A percentile compares a stretch with the other conserved stretches of the same genome.
Evolutionary conservation across 2,329 filamentous ascomycete species (phyloP).

Genomic region (Neofusicoccum ribis): DNA sequence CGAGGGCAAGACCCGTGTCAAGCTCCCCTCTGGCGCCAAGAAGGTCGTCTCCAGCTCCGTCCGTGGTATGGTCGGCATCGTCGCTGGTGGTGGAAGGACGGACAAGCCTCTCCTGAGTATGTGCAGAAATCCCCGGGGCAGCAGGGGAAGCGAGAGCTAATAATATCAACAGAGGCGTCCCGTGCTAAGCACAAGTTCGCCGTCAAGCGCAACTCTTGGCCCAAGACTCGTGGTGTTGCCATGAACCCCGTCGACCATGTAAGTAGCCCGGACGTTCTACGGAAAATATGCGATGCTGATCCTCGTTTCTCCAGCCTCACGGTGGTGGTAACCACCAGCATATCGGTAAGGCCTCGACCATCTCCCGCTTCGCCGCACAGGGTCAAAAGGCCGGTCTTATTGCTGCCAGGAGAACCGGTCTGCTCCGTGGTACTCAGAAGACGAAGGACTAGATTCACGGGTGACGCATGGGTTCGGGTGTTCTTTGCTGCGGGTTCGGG

Average conservation of each 20-base stretch:
- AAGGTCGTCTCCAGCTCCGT: conserved; percentile 92
- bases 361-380: conserved; percentile 94
- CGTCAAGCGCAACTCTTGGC: conserved; percentile 99
- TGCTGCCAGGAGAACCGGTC: conserved; percentile 98
- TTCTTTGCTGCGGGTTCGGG: conserved; percentile 22
- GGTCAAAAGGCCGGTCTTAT: conserved; percentile 99
- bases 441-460: conserved; percentile 71
- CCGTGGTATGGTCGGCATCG: conserved; percentile 99
- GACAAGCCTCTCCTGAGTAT: conserved; percentile 97
- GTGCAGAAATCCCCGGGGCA: conserved; percentile 34
- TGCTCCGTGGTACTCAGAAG: conserved; percentile 99
- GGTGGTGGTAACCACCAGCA: conserved; percentile 98
- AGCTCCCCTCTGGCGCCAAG: conserved; percentile 98
- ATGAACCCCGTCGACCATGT: conserved; percentile 99
- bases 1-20: conserved; percentile 99
- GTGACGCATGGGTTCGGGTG: conserved; percentile 24
- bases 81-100: conserved; percentile 98
- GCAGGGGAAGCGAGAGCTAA: conserved; percentile 40
- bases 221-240: conserved; percentile 99
- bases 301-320: conserved; percentile 44
- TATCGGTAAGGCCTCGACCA: conserved; percentile 99
- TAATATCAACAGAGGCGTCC: conserved; percentile 74
- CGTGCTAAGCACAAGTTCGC: conserved; percentile 99
- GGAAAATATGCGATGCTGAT: conserved; percentile 33
- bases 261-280: conserved; percentile 35